phyloP scores from a whole-genome alignment of 2,329 filamentous ascomycete species.

The Bertia moriformis region DNA sequence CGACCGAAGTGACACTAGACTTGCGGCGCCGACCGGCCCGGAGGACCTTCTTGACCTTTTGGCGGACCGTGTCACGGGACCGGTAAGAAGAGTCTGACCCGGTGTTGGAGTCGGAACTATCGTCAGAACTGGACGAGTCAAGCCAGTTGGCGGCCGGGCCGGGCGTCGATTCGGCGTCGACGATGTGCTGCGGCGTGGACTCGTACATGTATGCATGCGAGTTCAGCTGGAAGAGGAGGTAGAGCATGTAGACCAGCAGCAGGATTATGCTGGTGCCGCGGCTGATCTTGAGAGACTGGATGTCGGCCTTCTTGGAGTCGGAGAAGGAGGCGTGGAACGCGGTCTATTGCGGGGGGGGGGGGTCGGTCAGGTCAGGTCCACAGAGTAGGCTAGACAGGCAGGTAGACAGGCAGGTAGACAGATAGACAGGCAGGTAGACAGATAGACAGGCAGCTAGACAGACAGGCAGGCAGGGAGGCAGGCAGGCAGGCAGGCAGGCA shows the following conservation, averaged over 20 bases:
- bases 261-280: conserved; percentile 61
- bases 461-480: no score
- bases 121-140: conserved; percentile 31
- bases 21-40: conserved; percentile 45
- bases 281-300: conserved; percentile 45
- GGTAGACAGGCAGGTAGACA: no score
- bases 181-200: conserved; percentile 54
- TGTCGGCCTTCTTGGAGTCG: conserved; percentile 31
- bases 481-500: no score
- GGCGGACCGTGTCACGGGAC: conserved; percentile 33
- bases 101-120: conserved; percentile 37
- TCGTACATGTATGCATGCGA: conserved; percentile 56
- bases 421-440: no score
- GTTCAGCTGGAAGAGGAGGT: conserved; percentile 64
- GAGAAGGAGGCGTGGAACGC: conserved; percentile 57
- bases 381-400: no score
- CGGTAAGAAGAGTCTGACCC: conserved; percentile 38
- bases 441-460: no score
- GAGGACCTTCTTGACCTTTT: conserved; percentile 50
- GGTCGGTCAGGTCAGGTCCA: no score
- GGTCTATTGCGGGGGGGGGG: no score
- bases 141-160: conserved; percentile 54
- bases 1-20: conserved; percentile 47
- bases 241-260: conserved; percentile 56
- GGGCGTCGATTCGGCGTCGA: conserved; percentile 46